phyloP scores from a whole-genome alignment of 805 yeast species.

The Torulaspora gathmanii region DNA sequence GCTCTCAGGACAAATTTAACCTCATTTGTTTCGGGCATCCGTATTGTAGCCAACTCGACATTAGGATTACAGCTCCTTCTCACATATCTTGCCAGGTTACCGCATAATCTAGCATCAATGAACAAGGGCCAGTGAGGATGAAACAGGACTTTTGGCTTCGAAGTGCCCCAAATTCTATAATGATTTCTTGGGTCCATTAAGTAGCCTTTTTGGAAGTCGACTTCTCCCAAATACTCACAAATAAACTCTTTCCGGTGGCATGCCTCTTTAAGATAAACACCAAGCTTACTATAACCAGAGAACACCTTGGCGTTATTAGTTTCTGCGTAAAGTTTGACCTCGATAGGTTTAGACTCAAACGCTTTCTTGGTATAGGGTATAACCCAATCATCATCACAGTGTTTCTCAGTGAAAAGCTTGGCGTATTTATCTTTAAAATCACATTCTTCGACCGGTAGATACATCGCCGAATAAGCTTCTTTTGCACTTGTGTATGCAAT shows the following conservation, averaged over 20 bases:
- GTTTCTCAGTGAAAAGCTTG: conserved; percentile 47
- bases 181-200: conserved; percentile 65
- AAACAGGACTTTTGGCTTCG: conserved; percentile 53
- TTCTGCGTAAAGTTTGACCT: conserved; percentile 58
- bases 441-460: conserved; percentile 32
- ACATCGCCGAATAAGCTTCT: conserved; percentile 36
- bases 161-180: conserved; percentile 68
- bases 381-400: conserved; percentile 42
- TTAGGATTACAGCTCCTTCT: conserved; percentile 76
- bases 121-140: conserved; percentile 58
- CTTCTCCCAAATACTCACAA: conserved; percentile 66
- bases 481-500: conserved; percentile 34
- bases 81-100: conserved; percentile 69
- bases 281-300: conserved; percentile 67
- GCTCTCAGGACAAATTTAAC: conserved; percentile 58
- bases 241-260: conserved; percentile 49
- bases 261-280: conserved; percentile 45
- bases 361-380: conserved; percentile 16
- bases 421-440: conserved; percentile 45
- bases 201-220: conserved; percentile 62
- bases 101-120: conserved; percentile 82
- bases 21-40: conserved; percentile 29
- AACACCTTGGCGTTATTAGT: conserved; percentile 53
- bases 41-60: conserved; percentile 53
- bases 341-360: conserved; percentile 26